phyloP scores from a whole-genome alignment of 192 early-diverging fungal genomes.

The Paraglomus brasilianum region DNA sequence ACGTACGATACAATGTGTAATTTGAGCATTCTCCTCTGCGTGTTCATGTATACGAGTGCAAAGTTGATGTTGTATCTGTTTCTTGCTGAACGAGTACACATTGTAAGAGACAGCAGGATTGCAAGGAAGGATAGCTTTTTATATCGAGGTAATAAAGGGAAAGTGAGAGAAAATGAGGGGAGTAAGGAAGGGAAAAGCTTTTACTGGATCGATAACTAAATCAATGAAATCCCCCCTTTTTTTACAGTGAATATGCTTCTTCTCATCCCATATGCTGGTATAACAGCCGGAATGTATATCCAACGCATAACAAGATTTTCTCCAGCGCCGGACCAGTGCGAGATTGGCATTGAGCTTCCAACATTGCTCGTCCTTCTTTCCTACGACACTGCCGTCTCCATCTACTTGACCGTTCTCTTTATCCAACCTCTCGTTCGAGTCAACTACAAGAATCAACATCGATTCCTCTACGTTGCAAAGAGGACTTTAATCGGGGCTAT shows the following conservation, averaged over 20 bases:
- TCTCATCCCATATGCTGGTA: conserved; percentile 30
- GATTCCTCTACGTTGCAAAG: no score
- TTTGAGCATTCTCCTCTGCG: conserved; percentile 38
- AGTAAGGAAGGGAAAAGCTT: no score
- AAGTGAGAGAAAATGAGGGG: no score
- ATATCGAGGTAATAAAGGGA: no score
- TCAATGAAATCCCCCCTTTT: no score
- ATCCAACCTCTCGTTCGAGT: conserved; percentile 38
- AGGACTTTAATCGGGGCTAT: conserved; percentile 45
- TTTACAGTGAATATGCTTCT: conserved; percentile 34
- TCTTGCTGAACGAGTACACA: conserved; percentile 41
- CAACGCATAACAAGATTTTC: no score
- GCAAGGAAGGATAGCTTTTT: conserved; percentile 37
- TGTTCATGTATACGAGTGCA: conserved; percentile 39
- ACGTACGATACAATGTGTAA: no score
- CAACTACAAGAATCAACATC: no score
- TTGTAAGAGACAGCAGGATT: conserved; percentile 33
- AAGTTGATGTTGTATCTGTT: conserved; percentile 50
- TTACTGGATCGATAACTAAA: no score
- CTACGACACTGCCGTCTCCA: conserved; percentile 38
- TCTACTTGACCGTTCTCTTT: conserved; percentile 37
- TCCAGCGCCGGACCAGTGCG: conserved; percentile 34
- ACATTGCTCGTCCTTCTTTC: conserved; percentile 34
- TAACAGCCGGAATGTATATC: conserved; percentile 27
- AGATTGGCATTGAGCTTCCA: conserved; percentile 35